Conservation (phyloP, 169 alveolate species). For the Perkinsus olseni region DNA sequence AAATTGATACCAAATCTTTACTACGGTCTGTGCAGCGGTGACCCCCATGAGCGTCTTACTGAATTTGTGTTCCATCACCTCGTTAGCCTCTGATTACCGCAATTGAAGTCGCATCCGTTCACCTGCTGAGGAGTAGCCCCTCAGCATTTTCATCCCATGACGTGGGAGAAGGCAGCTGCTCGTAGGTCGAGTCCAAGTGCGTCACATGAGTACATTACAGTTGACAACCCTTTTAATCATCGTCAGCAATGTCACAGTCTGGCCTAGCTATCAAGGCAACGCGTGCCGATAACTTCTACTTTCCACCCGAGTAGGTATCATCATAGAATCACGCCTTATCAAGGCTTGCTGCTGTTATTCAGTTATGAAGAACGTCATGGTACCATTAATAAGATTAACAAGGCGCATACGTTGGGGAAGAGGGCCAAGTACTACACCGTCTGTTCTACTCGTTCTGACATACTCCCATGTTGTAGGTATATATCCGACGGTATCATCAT, state of each 20-base stretch:
- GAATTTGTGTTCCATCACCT: too few relatives aligned
- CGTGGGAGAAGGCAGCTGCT: too few relatives aligned
- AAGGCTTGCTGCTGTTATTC: background rate
- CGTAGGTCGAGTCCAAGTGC: too few relatives aligned
- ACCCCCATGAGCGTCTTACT: too few relatives aligned
- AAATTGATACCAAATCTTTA: too few relatives aligned
- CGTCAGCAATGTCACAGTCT: conserved; percentile 6
- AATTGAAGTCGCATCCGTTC: too few relatives aligned
- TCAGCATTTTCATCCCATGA: too few relatives aligned
- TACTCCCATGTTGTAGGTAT: background rate
- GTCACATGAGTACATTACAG: too few relatives aligned
- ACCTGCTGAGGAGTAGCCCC: too few relatives aligned
- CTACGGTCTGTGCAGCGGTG: too few relatives aligned
- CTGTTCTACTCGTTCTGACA: background rate
- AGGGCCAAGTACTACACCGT: background rate
- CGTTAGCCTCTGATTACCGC: too few relatives aligned
- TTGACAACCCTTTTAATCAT: too few relatives aligned
- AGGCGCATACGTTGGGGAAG: background rate
- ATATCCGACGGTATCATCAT: background rate
- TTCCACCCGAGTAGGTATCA: background rate
- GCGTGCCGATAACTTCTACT: conserved; percentile 8
- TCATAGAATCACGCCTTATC: background rate
- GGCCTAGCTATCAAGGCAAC: conserved; percentile 6
- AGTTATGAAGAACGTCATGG: background rate
- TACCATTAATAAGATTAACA: background rate